Percentiles rank a stretch among this genome's conserved stretches.
Conservation (phyloP, 305 asterid genomes). For the Euphrasia arctica region DNA sequence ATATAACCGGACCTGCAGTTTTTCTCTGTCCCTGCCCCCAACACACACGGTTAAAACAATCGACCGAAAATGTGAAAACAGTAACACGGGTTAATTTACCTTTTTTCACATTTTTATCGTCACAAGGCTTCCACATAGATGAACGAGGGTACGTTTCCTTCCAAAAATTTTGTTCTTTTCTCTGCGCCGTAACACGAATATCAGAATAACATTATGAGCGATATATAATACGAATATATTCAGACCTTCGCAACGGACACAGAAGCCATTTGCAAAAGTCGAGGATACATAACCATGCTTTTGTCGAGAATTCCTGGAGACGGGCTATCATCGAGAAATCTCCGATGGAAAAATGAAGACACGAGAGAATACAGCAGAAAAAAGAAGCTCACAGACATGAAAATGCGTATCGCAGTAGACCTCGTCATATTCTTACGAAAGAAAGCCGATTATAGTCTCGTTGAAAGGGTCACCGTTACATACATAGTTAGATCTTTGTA, state of each 20-base stretch:
- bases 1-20: slow-evolving; percentile 53
- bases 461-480: too few species aligned
- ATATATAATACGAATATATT: not conserved
- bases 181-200: slow-evolving; percentile 31
- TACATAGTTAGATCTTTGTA: too few species aligned
- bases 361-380: slow-evolving; percentile 54
- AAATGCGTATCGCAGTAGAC: slow-evolving; percentile 43
- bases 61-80: not conserved
- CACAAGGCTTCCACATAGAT: slow-evolving; percentile 77
- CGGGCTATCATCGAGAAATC: slow-evolving; percentile 31
- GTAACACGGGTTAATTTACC: slow-evolving; percentile 31
- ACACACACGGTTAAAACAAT: slow-evolving; percentile 37
- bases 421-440: slow-evolving; percentile 39
- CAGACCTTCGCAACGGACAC: slow-evolving; percentile 73
- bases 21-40: slow-evolving; percentile 56
- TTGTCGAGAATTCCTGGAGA: slow-evolving; percentile 26
- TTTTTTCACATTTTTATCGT: slow-evolving; percentile 40
- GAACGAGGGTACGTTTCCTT: slow-evolving; percentile 57
- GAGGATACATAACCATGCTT: slow-evolving; percentile 53
- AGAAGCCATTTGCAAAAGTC: slow-evolving; percentile 62
- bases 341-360: slow-evolving; percentile 54
- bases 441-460: too few species aligned
- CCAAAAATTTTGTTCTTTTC: slow-evolving; percentile 60
- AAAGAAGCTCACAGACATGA: slow-evolving; percentile 49
- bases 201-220: not conserved